A percentile compares a stretch with the other conserved stretches of the same genome.
Conservation (phyloP, 2,329 filamentous ascomycete species). For the Phyllosticta citriasiana region DNA sequence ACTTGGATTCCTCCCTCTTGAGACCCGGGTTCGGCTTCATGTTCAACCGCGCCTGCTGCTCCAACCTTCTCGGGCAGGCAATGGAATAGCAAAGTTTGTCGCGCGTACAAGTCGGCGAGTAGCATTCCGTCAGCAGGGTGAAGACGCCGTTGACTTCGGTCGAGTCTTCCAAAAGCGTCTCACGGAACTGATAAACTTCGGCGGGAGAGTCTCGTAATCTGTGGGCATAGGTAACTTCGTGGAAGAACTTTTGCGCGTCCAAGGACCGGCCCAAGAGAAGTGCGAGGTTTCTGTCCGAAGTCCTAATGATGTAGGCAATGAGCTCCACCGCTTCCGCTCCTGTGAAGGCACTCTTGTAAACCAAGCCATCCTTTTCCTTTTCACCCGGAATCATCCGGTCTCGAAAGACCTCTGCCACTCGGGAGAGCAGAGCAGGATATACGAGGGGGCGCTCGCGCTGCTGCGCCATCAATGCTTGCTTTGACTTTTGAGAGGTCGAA, state of each 20-base stretch:
- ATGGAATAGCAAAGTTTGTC: slow-evolving; percentile 98
- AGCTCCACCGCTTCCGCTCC: slow-evolving; percentile 93
- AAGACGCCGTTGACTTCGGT: slow-evolving; percentile 92
- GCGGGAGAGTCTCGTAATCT: slow-evolving; percentile 84
- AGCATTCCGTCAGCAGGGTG: slow-evolving; percentile 90
- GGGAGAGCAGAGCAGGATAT: slow-evolving; percentile 87
- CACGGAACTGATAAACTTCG: slow-evolving; percentile 94
- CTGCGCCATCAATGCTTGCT: slow-evolving; percentile 44
- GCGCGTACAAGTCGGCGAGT: slow-evolving; percentile 91
- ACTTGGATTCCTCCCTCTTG: slow-evolving; percentile 58
- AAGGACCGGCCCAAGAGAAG: slow-evolving; percentile 81
- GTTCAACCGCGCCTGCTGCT: slow-evolving; percentile 91
- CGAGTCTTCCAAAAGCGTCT: slow-evolving; percentile 79
- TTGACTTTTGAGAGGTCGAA: slow-evolving; percentile 29
- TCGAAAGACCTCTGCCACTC: slow-evolving; percentile 84
- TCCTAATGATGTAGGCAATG: slow-evolving; percentile 93
- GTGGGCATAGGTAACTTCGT: slow-evolving; percentile 98
- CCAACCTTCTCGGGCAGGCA: slow-evolving; percentile 82
- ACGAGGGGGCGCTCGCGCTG: slow-evolving; percentile 66
- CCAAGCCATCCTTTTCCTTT: slow-evolving; percentile 89
- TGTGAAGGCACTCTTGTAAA: slow-evolving; percentile 95
- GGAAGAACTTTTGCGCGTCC: slow-evolving; percentile 97
- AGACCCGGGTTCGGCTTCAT: slow-evolving; percentile 85
- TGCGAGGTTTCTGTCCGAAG: slow-evolving; percentile 88
- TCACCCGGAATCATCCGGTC: slow-evolving; percentile 80